These are phyloP conservation scores for Paramyrothecium sp. DNA, from an alignment of 2,329 filamentous ascomycete genomes.

Conservation along the genomic window DNA sequence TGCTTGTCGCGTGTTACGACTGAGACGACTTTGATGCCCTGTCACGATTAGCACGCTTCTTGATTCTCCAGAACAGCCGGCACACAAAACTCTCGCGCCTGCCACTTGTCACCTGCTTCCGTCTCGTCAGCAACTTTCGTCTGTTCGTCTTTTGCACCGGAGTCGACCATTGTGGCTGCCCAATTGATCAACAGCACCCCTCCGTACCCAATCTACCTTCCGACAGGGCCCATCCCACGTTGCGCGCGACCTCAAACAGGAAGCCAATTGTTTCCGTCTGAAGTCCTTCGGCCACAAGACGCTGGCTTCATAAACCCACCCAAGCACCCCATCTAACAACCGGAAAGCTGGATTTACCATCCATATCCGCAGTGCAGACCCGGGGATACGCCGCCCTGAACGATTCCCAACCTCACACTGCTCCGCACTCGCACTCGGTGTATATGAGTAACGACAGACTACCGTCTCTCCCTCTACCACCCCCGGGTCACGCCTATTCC, in stretches of 20 bases:
- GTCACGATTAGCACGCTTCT: constrained; percentile 20
- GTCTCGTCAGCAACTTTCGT: background rate
- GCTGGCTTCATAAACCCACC: no score
- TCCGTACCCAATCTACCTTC: no score
- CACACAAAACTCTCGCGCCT: background rate
- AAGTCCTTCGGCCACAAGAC: background rate
- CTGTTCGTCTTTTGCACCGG: background rate
- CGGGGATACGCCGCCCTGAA: constrained; percentile 70
- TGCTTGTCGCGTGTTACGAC: constrained; percentile 16
- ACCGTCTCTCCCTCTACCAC: constrained; percentile 68
- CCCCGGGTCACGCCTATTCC: constrained; percentile 67
- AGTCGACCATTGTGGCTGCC: background rate
- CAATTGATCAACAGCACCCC: no score
- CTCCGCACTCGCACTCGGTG: constrained; percentile 59
- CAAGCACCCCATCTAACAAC: constrained; percentile 40
- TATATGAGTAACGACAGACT: constrained; percentile 69
- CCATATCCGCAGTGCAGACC: constrained; percentile 79
- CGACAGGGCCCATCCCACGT: background rate
- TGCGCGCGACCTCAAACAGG: background rate
- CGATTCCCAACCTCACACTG: constrained; percentile 64
- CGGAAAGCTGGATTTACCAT: constrained; percentile 94
- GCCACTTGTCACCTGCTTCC: background rate
- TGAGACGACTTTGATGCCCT: constrained; percentile 14
- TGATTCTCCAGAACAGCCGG: background rate
- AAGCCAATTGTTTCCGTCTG: background rate